phyloP scores from a whole-genome alignment of 768 basidiomycete genomes.

The Chalciporus chontae region DNA sequence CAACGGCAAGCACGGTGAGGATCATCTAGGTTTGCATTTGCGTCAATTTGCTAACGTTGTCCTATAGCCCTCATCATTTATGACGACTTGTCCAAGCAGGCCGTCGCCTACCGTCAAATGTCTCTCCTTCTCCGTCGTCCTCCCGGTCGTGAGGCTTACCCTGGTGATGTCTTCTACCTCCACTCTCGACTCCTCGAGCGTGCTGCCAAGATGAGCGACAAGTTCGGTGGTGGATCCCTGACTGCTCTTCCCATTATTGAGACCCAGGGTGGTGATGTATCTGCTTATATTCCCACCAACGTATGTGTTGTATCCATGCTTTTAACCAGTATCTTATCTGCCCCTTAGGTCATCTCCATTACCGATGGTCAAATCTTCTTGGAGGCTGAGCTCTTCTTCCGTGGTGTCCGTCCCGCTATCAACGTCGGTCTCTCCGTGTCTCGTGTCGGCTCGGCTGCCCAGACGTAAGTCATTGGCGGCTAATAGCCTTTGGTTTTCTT shows the following conservation, averaged over 20 bases:
- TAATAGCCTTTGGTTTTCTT: not conserved
- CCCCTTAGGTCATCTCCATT: conserved; percentile 90
- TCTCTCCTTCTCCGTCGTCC: conserved; percentile 99
- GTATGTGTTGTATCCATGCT: conserved; percentile 37
- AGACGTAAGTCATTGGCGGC: conserved; percentile 70
- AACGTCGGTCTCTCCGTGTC: conserved; percentile 99
- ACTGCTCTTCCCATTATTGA: conserved; percentile 99
- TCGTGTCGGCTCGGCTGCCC: conserved; percentile 99
- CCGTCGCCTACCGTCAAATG: conserved; percentile 99
- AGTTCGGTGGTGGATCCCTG: conserved; percentile 96
- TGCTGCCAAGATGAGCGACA: conserved; percentile 99
- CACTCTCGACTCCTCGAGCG: conserved; percentile 99
- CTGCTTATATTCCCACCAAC: conserved; percentile 96
- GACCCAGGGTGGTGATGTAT: conserved; percentile 99
- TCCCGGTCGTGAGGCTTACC: conserved; percentile 99
- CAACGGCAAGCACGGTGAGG: conserved; percentile 96
- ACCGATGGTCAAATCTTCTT: conserved; percentile 99
- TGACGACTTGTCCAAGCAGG: conserved; percentile 99
- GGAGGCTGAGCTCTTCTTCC: conserved; percentile 99
- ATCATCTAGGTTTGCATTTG: not conserved
- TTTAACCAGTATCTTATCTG: conserved; percentile 1
- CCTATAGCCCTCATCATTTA: conserved; percentile 89
- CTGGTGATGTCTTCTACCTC: conserved; percentile 99
- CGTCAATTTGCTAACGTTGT: conserved; percentile 13
- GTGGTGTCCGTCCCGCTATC: conserved; percentile 99